Evolutionary conservation across 192 early-diverging fungal species (phyloP).

Genomic region (Coemansia sp.): DNA sequence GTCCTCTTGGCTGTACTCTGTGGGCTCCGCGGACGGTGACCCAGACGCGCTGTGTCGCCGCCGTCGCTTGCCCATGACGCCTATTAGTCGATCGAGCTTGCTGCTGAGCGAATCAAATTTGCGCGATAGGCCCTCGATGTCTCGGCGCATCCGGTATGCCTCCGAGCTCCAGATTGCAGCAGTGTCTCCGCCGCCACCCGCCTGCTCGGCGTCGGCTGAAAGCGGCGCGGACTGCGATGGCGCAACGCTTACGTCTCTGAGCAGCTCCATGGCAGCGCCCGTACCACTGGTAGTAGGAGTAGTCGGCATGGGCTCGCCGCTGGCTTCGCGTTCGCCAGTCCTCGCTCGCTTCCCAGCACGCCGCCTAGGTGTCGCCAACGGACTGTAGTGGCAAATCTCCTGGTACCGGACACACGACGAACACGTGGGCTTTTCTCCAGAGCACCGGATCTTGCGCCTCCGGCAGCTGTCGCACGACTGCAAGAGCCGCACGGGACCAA

Average conservation of each 20-base stretch:
- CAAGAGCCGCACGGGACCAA: conserved; percentile 35
- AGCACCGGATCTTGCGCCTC: conserved; percentile 54
- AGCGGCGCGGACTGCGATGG: neutral
- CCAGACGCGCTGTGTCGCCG: neutral
- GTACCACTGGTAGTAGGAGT: neutral
- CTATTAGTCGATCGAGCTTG: conserved; percentile 38
- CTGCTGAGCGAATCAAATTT: conserved; percentile 35
- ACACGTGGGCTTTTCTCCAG: conserved; percentile 55
- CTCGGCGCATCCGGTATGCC: conserved; percentile 22
- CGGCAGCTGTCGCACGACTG: conserved; percentile 58
- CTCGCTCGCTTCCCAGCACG: conserved; percentile 35
- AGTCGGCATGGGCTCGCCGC: neutral
- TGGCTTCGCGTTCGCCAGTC: neutral
- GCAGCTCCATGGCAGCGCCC: neutral
- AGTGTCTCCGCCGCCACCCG: neutral
- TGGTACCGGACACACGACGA: conserved; percentile 51
- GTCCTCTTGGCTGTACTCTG: conserved; percentile 10
- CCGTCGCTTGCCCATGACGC: conserved; percentile 10
- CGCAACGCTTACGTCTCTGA: neutral
- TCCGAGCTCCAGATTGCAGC: conserved; percentile 11
- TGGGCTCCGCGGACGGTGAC: conserved; percentile 9
- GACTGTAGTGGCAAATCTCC: conserved; percentile 57
- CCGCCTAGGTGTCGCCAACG: conserved; percentile 46
- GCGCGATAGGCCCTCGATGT: conserved; percentile 22
- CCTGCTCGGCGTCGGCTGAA: neutral